These are phyloP conservation scores for Xylaria digitata DNA, from an alignment of 2,329 filamentous ascomycete species.

Conservation along the genomic window DNA sequence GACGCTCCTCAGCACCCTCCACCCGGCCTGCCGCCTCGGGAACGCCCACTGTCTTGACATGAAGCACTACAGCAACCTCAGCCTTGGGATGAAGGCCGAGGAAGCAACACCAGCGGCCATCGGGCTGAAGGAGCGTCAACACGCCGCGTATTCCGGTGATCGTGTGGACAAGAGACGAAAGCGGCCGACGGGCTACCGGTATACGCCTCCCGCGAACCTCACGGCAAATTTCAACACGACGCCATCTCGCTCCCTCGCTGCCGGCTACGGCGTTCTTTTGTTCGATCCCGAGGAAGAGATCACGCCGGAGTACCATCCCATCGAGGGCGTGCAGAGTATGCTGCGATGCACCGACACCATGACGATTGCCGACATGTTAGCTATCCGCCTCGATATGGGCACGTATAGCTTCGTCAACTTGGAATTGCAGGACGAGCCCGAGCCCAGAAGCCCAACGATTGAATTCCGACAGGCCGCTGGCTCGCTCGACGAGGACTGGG, in stretches of 20 bases:
- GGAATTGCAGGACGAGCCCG: neutral
- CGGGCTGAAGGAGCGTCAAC: neutral
- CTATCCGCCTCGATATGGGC: neutral
- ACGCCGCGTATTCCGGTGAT: neutral
- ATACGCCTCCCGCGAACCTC: too few species aligned
- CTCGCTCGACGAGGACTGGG: slow-evolving; percentile 24
- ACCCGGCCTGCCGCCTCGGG: slow-evolving; percentile 15
- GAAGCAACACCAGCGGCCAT: neutral
- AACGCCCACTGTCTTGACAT: slow-evolving; percentile 13
- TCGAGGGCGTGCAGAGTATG: neutral
- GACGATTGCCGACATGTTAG: neutral
- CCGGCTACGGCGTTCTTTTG: neutral
- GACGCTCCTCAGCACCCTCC: slow-evolving; percentile 13
- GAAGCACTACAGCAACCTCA: slow-evolving; percentile 1
- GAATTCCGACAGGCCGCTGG: slow-evolving; percentile 29
- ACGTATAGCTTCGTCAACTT: slow-evolving; percentile 22
- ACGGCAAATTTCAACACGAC: neutral
- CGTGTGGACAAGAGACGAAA: neutral
- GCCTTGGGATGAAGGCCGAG: neutral
- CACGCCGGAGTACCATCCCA: neutral
- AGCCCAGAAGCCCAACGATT: neutral
- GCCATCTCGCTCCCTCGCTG: slow-evolving; percentile 8
- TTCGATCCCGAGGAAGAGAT: neutral
- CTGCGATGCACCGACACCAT: neutral
- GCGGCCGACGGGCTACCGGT: neutral